A percentile compares a stretch with the other conserved stretches of the same genome.
These are phyloP conservation scores for Exophiala sp. DNA, from an alignment of 2,329 filamentous ascomycete species.

Conservation along the genomic window DNA sequence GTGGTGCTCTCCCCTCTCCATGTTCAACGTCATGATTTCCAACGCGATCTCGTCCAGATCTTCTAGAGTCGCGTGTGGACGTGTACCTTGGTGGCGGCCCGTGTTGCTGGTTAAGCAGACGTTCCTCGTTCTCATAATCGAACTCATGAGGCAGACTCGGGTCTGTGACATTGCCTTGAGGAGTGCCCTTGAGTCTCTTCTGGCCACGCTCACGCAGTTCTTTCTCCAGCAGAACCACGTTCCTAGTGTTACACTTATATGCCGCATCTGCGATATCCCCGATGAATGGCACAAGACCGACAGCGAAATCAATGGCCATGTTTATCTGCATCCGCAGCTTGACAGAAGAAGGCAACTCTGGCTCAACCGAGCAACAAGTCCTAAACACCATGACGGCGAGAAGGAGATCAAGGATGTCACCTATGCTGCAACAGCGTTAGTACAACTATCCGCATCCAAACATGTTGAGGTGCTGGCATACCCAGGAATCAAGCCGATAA, in stretches of 20 bases:
- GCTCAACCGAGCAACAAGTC: constrained; percentile 67
- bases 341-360: constrained; percentile 56
- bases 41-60: constrained; percentile 29
- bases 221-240: constrained; percentile 42
- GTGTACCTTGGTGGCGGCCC: constrained; percentile 23
- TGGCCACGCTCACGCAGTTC: constrained; percentile 39
- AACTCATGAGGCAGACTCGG: constrained; percentile 33
- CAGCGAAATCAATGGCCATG: constrained; percentile 49
- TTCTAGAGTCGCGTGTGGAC: constrained; percentile 28
- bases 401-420: constrained; percentile 67
- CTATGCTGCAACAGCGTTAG: constrained; percentile 49
- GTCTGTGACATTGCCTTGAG: constrained; percentile 31
- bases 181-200: constrained; percentile 31
- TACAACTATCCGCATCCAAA: not conserved
- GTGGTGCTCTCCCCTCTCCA: constrained; percentile 15
- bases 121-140: constrained; percentile 29
- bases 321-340: constrained; percentile 73
- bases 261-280: constrained; percentile 45
- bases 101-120: constrained; percentile 25
- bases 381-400: constrained; percentile 70
- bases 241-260: constrained; percentile 46
- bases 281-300: constrained; percentile 49
- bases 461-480: constrained; percentile 45
- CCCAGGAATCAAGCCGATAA: constrained; percentile 78
- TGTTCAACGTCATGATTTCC: constrained; percentile 28